phyloP scores from a whole-genome alignment of 1,284 basidiomycete species.

The Ceratobasidium sp. region DNA sequence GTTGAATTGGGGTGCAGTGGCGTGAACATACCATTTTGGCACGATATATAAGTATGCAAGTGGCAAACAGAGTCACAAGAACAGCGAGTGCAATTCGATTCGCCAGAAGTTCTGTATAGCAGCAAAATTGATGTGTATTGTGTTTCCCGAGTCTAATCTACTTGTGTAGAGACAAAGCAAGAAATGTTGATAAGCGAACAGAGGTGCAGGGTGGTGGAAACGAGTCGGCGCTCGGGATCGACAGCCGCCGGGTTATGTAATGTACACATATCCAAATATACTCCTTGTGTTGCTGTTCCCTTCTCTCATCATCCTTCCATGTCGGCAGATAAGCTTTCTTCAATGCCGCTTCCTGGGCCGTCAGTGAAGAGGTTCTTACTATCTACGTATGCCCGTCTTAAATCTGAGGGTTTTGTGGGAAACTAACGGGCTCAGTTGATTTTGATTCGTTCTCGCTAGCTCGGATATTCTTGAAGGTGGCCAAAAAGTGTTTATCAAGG shows the following conservation, averaged over 20 bases:
- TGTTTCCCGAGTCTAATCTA: background rate
- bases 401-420: background rate
- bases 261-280: conserved; percentile 3
- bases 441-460: background rate
- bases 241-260: conserved; percentile 21
- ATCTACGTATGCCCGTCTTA: conserved; percentile 12
- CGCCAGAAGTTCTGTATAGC: conserved; percentile 5
- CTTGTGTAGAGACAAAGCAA: background rate
- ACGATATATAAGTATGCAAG: conserved; percentile 18
- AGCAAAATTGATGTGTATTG: background rate
- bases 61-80: conserved; percentile 22
- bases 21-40: conserved; percentile 21
- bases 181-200: background rate
- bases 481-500: conserved; percentile 30
- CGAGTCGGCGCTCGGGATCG: conserved; percentile 6
- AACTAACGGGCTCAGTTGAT: conserved; percentile 5
- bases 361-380: background rate
- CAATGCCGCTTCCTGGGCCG: background rate
- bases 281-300: background rate
- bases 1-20: background rate
- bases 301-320: background rate
- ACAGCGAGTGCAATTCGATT: conserved; percentile 10
- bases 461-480: conserved; percentile 34
- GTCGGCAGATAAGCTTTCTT: conserved; percentile 3
- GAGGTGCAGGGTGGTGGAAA: conserved; percentile 11